Base-by-base conservation (phyloP, 805 yeast species). In the Kodamaea laetipori region DNA sequence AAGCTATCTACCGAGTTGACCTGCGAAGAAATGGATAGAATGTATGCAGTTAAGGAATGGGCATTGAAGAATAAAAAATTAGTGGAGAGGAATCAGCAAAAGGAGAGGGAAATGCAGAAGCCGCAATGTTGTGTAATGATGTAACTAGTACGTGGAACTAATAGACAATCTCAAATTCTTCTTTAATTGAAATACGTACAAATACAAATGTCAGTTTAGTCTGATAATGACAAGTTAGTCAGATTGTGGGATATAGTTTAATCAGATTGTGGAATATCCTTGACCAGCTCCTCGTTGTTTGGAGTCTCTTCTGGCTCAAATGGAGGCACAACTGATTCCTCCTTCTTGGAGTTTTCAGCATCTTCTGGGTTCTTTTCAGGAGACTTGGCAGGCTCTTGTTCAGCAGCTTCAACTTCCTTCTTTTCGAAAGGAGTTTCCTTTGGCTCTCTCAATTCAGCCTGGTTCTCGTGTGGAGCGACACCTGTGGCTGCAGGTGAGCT, bases 361-460 rank as follows among this genome's bases (percentile, higher is more conserved):
- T 25, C 21, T 24, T 30, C 44, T 4, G 30, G 37, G 11, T 43
- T 40, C n/a, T 43, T 38, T 38, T 33, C 33, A 10, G 37, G 21
- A 4, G 40, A 18, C 24, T 28, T 13, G 4, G 13, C 40, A 18
- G 43, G 41, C 42, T 53, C 54, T 17, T 47, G 49, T 12, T 38
- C 46, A 39, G 36, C 46, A 12, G 32, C 40, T 24, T 24, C 39
- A 43, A 25, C 40, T 24, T 24, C 39, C 45, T 24, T 36, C 21
- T 31, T 47, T 47, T 23, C 52, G 19, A 39, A 37, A 6, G 59
- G 56, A 10, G 66, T 60, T 45, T 61, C 67, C 36, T 56, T 51
- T 16, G 60, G 56, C 38, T 53, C 60, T 13, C 53, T 53, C 17
- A 37, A n/a, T 15, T 49, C 55, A n/a, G 52, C 52, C 28, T 48